These are phyloP conservation scores for Phytophthora syringae DNA, from an alignment of 352 stramenopile genomes.

Conservation along the genomic window DNA sequence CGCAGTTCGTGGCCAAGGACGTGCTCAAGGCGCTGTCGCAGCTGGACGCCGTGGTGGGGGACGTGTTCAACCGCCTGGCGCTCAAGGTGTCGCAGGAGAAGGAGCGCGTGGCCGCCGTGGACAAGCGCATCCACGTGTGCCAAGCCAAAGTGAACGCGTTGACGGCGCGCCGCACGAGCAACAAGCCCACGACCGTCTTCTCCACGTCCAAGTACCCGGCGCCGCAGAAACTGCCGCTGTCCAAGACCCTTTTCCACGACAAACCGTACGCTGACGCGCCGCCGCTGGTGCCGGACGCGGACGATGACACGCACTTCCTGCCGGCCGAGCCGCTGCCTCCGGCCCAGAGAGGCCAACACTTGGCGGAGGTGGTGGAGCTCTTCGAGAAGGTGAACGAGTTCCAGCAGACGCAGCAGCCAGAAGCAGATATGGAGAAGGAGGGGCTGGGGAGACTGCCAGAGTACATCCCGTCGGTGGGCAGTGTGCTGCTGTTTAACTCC, in stretches of 20 bases:
- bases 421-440: conserved; percentile 87
- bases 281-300: conserved; percentile 66
- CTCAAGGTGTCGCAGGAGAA: conserved; percentile 85
- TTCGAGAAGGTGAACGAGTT: conserved; percentile 88
- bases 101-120: conserved; percentile 75
- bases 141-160: conserved; percentile 89
- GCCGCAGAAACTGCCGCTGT: conserved; percentile 65
- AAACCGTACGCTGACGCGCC: conserved; percentile 84
- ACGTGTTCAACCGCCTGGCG: conserved; percentile 84
- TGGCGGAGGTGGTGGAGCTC: conserved; percentile 84
- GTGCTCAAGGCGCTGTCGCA: conserved; percentile 86
- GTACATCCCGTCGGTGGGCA: conserved; percentile 83
- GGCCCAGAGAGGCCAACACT: conserved; percentile 75
- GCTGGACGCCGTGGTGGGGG: conserved; percentile 82
- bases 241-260: conserved; percentile 85
- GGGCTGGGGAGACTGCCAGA: conserved; percentile 79
- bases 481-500: conserved; percentile 89
- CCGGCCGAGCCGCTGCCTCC: conserved; percentile 76
- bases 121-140: conserved; percentile 76
- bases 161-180: conserved; percentile 78
- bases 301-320: conserved; percentile 86
- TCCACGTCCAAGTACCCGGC: conserved; percentile 89
- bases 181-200: conserved; percentile 90
- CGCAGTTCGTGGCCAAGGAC: conserved; percentile 87
- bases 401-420: conserved; percentile 68